phyloP scores from a whole-genome alignment of 106 monocot genomes.

The Dendrobium officinale region DNA sequence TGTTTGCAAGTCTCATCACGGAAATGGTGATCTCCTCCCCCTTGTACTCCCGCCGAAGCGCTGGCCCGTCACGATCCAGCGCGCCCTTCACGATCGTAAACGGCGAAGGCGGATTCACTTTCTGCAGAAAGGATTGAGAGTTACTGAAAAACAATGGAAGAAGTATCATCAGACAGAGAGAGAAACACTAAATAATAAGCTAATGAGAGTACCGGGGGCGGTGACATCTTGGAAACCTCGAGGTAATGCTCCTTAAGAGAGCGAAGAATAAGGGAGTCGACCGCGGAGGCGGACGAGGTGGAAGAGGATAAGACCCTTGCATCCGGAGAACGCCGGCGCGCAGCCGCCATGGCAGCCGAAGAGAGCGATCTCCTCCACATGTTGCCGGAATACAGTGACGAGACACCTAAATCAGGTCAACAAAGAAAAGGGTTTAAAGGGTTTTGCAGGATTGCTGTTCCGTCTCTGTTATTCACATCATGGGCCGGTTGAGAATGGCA shows the following conservation, averaged over 20 bases:
- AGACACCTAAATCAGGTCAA: background rate
- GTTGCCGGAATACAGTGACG: background rate
- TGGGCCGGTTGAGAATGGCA: too few species aligned
- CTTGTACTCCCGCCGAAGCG: slow-evolving; percentile 50
- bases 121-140: slow-evolving; percentile 22
- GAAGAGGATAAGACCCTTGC: slow-evolving; percentile 2
- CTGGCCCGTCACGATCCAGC: slow-evolving; percentile 53
- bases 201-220: slow-evolving; percentile 38
- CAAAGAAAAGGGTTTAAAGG: background rate
- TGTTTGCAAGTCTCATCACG: slow-evolving; percentile 70
- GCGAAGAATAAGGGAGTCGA: slow-evolving; percentile 25
- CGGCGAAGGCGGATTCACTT: slow-evolving; percentile 63
- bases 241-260: slow-evolving; percentile 33
- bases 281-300: slow-evolving; percentile 10
- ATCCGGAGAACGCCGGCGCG: background rate
- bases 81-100: slow-evolving; percentile 69
- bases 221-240: slow-evolving; percentile 29
- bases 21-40: slow-evolving; percentile 73
- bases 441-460: background rate
- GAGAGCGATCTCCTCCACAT: slow-evolving; percentile 6
- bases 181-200: too few species aligned
- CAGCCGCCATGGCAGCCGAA: background rate
- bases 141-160: background rate
- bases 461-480: too few species aligned
- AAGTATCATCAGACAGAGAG: background rate